phyloP scores from a whole-genome alignment of 176 grass and related monocot species.

The Hordeum marinum region DNA sequence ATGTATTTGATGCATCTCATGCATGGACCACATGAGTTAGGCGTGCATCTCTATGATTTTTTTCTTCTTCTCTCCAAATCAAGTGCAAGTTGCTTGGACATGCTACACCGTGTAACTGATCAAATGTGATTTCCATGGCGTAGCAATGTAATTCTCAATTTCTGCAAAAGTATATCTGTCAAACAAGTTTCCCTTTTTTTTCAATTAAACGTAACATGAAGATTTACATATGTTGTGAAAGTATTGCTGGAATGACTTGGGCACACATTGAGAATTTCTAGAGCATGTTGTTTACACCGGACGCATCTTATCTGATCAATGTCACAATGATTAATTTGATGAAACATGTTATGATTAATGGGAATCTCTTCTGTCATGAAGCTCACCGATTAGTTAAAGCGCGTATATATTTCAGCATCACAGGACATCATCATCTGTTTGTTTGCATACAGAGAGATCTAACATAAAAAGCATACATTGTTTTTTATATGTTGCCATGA shows the following conservation, averaged over 20 bases:
- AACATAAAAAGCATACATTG: conserved; percentile 29
- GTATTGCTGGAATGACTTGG: not conserved
- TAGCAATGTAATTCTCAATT: not conserved
- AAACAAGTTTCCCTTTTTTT: not conserved
- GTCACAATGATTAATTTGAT: conserved; percentile 9
- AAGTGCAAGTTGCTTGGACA: not conserved
- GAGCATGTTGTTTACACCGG: not conserved
- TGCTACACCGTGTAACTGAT: not conserved
- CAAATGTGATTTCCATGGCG: not conserved
- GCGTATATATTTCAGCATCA: not conserved
- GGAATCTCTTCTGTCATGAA: conserved; percentile 23
- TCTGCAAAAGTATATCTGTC: not conserved
- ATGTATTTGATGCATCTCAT: conserved; percentile 14
- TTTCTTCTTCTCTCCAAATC: not conserved
- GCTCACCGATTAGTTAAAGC: not conserved
- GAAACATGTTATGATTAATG: not conserved
- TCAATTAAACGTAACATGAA: not conserved
- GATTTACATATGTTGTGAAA: not conserved
- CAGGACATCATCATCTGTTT: conserved; percentile 1
- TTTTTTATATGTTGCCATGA: not conserved
- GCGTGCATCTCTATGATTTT: not conserved
- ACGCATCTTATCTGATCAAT: not conserved
- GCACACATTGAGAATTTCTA: not conserved
- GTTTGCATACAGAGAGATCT: conserved; percentile 12
- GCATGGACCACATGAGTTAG: conserved; percentile 37